Evolutionary conservation across 2,329 filamentous ascomycete species (phyloP).

Genomic region (Cladosporium velox): DNA sequence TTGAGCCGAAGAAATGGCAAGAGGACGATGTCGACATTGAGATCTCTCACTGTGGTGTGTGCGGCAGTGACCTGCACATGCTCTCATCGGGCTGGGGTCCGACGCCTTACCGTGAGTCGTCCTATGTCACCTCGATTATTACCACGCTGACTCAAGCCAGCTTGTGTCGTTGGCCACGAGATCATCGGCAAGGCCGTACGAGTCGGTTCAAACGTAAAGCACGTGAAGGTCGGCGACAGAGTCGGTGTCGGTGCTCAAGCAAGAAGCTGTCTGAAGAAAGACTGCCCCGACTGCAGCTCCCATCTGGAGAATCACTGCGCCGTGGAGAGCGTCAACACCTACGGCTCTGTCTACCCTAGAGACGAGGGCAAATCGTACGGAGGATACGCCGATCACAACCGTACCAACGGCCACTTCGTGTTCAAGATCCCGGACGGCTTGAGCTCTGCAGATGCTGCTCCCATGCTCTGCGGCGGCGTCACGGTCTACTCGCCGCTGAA

Average conservation of each 20-base stretch:
- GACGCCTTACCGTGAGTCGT: conserved; percentile 40
- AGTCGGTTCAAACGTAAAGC: conserved; percentile 36
- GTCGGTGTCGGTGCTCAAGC: conserved; percentile 55
- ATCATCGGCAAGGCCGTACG: conserved; percentile 39
- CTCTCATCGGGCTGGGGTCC: conserved; percentile 45
- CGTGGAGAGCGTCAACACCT: conserved; percentile 34
- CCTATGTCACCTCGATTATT: too few relatives aligned
- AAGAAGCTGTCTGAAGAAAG: conserved; percentile 48
- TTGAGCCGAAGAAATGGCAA: conserved; percentile 43
- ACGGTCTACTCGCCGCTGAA: conserved; percentile 71
- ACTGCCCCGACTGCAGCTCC: conserved; percentile 56
- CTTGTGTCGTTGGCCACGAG: conserved; percentile 37
- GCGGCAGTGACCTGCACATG: conserved; percentile 38
- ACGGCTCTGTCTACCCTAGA: conserved; percentile 33
- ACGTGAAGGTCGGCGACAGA: conserved; percentile 41
- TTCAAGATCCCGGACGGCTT: conserved; percentile 58
- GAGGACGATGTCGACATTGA: conserved; percentile 45
- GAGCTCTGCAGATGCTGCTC: conserved; percentile 57
- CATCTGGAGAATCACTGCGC: conserved; percentile 46
- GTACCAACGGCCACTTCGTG: conserved; percentile 55
- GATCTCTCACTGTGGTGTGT: conserved; percentile 44
- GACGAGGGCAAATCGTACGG: conserved; percentile 58
- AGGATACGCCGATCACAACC: conserved; percentile 59
- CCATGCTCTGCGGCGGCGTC: conserved; percentile 76
- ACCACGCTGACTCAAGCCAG: conserved; percentile 22